These are phyloP conservation scores for Boeremia lycopersici DNA, from an alignment of 2,329 filamentous ascomycete species.

Conservation along the genomic window DNA sequence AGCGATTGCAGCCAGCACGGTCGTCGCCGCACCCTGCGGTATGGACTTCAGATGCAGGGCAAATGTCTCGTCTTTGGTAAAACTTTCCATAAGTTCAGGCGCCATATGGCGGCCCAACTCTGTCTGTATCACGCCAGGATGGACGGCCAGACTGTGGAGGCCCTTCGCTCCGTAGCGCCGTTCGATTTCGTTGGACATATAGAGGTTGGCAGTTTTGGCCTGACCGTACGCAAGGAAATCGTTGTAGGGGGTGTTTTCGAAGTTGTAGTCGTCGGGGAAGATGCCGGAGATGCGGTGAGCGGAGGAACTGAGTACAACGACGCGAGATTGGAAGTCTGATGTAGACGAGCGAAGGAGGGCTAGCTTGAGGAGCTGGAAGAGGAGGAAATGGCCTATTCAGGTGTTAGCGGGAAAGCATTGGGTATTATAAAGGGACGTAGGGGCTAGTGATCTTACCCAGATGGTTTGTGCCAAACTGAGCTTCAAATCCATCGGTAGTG, in stretches of 20 bases:
- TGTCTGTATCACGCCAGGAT: conserved; percentile 24
- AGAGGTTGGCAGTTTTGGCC: conserved; percentile 60
- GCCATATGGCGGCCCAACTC: not conserved
- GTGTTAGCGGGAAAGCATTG: too few species aligned
- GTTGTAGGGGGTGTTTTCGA: conserved; percentile 40
- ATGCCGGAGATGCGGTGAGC: conserved; percentile 47
- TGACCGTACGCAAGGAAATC: conserved; percentile 53
- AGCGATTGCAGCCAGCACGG: not conserved
- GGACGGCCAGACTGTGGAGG: conserved; percentile 46
- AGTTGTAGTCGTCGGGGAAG: conserved; percentile 52
- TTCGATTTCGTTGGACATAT: conserved; percentile 59
- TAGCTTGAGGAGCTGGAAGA: conserved; percentile 50
- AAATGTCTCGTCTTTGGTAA: not conserved
- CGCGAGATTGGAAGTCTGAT: conserved; percentile 37
- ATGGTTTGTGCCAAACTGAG: conserved; percentile 54
- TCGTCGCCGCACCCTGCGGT: not conserved
- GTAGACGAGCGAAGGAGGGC: conserved; percentile 39
- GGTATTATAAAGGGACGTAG: too few species aligned
- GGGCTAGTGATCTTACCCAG: conserved; percentile 21
- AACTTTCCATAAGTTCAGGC: not conserved
- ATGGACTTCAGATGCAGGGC: not conserved
- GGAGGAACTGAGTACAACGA: conserved; percentile 36
- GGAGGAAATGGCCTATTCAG: conserved; percentile 50
- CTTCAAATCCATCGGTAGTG: conserved; percentile 44
- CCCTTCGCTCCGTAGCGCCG: conserved; percentile 53